phyloP scores from a whole-genome alignment of 768 basidiomycete species.

The Kwoniella sp. region DNA sequence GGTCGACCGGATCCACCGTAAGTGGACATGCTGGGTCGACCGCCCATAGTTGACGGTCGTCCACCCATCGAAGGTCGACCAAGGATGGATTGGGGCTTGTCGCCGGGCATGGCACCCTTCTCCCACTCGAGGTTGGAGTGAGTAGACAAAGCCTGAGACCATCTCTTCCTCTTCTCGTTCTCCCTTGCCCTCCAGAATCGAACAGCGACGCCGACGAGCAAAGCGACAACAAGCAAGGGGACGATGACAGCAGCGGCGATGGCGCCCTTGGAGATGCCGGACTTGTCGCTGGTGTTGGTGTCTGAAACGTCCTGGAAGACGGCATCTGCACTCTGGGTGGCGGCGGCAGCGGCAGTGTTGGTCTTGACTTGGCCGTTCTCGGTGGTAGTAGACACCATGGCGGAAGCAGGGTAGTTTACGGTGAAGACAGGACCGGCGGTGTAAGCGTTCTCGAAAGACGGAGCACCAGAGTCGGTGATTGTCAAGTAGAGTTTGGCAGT shows the following conservation, averaged over 20 bases:
- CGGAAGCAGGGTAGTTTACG: constrained; percentile 47
- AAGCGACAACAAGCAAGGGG: constrained; percentile 44
- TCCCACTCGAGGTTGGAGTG: constrained; percentile 54
- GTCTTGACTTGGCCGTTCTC: constrained; percentile 38
- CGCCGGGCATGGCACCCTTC: constrained; percentile 43
- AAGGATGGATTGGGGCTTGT: constrained; percentile 43
- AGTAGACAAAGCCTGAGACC: constrained; percentile 52
- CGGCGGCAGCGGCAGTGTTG: constrained; percentile 42
- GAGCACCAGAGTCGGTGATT: constrained; percentile 48
- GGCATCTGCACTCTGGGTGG: constrained; percentile 44
- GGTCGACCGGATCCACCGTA: constrained; percentile 28
- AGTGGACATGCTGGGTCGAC: constrained; percentile 29
- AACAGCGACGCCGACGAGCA: constrained; percentile 45
- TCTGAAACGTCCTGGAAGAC: constrained; percentile 47
- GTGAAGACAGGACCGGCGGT: constrained; percentile 54
- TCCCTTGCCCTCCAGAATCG: constrained; percentile 51
- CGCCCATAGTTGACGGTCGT: constrained; percentile 17
- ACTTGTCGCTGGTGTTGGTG: constrained; percentile 18
- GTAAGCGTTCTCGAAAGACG: constrained; percentile 37
- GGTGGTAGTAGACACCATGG: constrained; percentile 46
- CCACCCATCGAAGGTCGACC: constrained; percentile 40
- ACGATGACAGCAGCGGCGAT: constrained; percentile 55
- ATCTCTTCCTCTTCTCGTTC: constrained; percentile 52
- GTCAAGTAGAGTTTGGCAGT: constrained; percentile 52
- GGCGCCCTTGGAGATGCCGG: constrained; percentile 49